Conservation (phyloP, 2,329 filamentous ascomycete genomes). For the Penicillium griseofulvum region DNA sequence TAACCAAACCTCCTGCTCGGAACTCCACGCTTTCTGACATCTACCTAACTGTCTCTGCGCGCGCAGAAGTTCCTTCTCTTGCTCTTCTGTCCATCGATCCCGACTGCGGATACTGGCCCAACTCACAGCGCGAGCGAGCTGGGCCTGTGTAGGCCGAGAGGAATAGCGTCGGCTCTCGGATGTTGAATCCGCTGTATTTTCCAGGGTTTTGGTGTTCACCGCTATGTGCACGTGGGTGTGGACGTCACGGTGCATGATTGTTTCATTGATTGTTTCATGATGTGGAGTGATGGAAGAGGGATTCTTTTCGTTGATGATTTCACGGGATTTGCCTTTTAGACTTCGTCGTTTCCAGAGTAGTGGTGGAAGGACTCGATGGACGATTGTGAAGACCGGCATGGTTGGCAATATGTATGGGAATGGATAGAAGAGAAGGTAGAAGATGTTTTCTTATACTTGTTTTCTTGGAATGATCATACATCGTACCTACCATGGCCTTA, state of each 20-base stretch:
- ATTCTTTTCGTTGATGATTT: neutral
- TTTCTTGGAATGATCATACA: neutral
- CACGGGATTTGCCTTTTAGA: conserved; percentile 18
- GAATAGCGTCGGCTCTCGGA: conserved; percentile 11
- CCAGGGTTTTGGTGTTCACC: conserved; percentile 17
- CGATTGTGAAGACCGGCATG: conserved; percentile 22
- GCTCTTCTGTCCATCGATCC: conserved; percentile 30
- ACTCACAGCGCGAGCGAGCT: conserved; percentile 27
- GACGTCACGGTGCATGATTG: conserved; percentile 21
- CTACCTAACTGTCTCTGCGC: conserved; percentile 30
- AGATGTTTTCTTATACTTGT: no score
- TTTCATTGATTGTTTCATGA: neutral
- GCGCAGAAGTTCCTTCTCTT: conserved; percentile 28
- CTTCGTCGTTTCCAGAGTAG: conserved; percentile 19
- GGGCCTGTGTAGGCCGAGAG: conserved; percentile 13
- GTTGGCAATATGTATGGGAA: neutral
- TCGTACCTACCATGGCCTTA: neutral
- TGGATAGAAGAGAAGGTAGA: neutral
- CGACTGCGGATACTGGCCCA: conserved; percentile 31
- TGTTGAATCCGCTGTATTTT: conserved; percentile 4
- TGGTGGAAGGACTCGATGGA: conserved; percentile 22
- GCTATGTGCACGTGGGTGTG: conserved; percentile 21
- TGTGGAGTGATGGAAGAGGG: neutral
- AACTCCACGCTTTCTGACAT: conserved; percentile 39
- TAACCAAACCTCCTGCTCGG: conserved; percentile 38